Base-by-base conservation (phyloP, 179 eudicot genomes). In the Drosera spatulata region DNA sequence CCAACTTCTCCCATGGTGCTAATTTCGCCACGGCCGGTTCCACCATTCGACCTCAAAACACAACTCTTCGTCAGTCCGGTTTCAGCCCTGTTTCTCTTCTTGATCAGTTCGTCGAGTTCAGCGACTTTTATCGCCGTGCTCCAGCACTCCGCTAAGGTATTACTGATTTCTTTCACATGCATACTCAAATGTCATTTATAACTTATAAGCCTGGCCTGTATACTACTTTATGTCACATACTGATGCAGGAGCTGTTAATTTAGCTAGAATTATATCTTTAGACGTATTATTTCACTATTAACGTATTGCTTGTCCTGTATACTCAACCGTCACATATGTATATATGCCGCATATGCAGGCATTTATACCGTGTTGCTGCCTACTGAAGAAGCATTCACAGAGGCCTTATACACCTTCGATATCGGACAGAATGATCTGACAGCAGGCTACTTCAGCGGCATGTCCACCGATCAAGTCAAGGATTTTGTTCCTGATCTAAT, bases 391-490 rank as follows among this genome's bases (percentile, higher is more conserved):
- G 69, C 72, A 39, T 71, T 78, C 66, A 69, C 80, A 2, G 22
- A 69, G 70, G 80, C 73, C 2, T 61, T 78, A 48, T 78, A 78
- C 53, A 78, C 77, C 6, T 66, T 78, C 13, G 82, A 78, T 41
- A 75, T 78, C 52, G 82, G 82, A 57, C 82, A 78, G 51, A 78
- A 78, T 55, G 82, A 78, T 61, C 37, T 78, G 12, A 60, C 72
- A 11, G 68, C 77, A 3, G 80, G 73, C 5, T 60, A 15, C 53
- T 73, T 75, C 40, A 62, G 52, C 14, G 60, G 69, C 55, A 66
- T 62, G 70, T 44, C 79, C 0, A 61, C 61, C 7, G 66, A 75
- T 45, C 47, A 72, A 78, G 71, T 75, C 58, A 64, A 11, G 61
- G 75, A 69, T 10, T 55, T 41, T 52, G 12, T 78, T 10, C 77